phyloP scores from a whole-genome alignment of 2,329 filamentous ascomycete genomes.

The Ascosphaera aggregata region DNA sequence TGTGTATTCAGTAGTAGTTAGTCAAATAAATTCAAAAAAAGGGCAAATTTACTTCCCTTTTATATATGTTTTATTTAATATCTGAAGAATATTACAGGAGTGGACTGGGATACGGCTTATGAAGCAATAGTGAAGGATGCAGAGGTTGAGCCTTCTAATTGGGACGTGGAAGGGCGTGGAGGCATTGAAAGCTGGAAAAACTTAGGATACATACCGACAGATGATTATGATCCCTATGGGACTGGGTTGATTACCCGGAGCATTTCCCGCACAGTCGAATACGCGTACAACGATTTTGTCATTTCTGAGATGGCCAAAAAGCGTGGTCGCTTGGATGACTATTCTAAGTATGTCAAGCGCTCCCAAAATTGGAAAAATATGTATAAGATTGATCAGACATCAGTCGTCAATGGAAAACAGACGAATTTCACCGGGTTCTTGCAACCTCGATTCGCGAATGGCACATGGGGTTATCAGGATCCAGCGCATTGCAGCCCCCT shows the following conservation, averaged over 20 bases:
- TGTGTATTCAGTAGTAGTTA: constrained; percentile 13
- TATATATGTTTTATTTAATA: constrained; percentile 13
- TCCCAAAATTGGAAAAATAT: constrained; percentile 47
- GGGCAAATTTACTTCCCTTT: constrained; percentile 13
- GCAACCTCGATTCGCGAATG: constrained; percentile 43
- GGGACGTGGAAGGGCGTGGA: constrained; percentile 46
- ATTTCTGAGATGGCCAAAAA: constrained; percentile 38
- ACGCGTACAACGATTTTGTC: constrained; percentile 55
- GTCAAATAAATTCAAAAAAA: constrained; percentile 15
- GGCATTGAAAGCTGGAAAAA: constrained; percentile 49
- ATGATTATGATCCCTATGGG: constrained; percentile 42
- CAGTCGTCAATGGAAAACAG: constrained; percentile 30
- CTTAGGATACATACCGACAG: constrained; percentile 45
- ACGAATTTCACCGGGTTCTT: constrained; percentile 51
- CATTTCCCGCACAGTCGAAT: constrained; percentile 52
- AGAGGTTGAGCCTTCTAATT: constrained; percentile 45
- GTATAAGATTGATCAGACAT: constrained; percentile 37
- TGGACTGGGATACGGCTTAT: constrained; percentile 47
- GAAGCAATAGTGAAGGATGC: constrained; percentile 50
- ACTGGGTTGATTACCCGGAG: constrained; percentile 45
- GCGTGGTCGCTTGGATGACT: constrained; percentile 30
- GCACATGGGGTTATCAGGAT: constrained; percentile 43
- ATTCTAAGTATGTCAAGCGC: constrained; percentile 33
- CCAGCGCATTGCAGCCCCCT: constrained; percentile 25
- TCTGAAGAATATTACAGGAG: no score